A percentile compares a stretch with the other conserved stretches of the same genome.
phyloP scores from a whole-genome alignment of 129 eudicot species.

The Pulicaria dysenterica region DNA sequence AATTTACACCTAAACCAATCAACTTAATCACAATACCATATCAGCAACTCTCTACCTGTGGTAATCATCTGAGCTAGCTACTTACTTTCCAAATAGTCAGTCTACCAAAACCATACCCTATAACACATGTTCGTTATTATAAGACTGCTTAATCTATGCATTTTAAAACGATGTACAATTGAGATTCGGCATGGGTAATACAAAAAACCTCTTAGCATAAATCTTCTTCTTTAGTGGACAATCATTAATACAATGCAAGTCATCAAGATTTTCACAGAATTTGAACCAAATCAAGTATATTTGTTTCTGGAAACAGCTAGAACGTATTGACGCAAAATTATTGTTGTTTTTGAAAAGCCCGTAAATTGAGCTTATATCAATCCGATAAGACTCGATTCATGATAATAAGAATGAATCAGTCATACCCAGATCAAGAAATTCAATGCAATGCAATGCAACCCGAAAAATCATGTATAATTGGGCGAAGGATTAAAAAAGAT shows the following conservation, averaged over 20 bases:
- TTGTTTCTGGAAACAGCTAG: too few species aligned
- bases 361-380: slow-evolving; percentile 10
- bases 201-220: background rate
- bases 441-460: slow-evolving; percentile 2
- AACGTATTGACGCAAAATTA: too few species aligned
- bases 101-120: too few species aligned
- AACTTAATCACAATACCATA: too few species aligned
- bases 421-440: slow-evolving; percentile 26
- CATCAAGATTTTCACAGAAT: background rate
- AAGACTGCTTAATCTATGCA: too few species aligned
- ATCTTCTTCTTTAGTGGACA: background rate
- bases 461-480: background rate
- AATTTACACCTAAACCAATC: too few species aligned
- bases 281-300: background rate
- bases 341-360: background rate
- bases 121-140: too few species aligned
- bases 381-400: slow-evolving; percentile 1
- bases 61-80: too few species aligned
- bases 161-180: too few species aligned
- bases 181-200: too few species aligned
- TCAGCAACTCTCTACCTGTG: too few species aligned
- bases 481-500: slow-evolving; percentile 3
- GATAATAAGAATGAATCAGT: background rate
- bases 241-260: slow-evolving; percentile 14
- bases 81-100: too few species aligned